These are phyloP conservation scores for Pythium scleroteichum DNA, from an alignment of 352 stramenopile species.

Conservation along the genomic window DNA sequence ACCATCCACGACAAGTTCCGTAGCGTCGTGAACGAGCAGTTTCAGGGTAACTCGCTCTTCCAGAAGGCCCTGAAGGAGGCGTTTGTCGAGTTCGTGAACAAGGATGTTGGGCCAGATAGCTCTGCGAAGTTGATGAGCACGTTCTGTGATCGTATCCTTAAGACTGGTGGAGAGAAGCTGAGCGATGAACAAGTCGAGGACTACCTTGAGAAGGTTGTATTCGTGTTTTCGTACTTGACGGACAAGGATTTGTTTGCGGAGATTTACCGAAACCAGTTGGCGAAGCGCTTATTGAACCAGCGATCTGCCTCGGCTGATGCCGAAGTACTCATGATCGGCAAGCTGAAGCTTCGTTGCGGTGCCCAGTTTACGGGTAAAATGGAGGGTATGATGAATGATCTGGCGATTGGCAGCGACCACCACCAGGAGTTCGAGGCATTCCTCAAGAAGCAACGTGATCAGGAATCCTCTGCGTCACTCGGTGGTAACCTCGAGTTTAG, in stretches of 20 bases:
- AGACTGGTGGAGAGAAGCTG: constrained; percentile 98
- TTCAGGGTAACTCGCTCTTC: constrained; percentile 96
- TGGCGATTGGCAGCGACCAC: constrained; percentile 97
- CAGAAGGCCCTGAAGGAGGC: constrained; percentile 99
- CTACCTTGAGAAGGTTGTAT: constrained; percentile 97
- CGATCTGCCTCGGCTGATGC: constrained; percentile 97
- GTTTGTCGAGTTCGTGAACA: constrained; percentile 99
- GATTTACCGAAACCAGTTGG: constrained; percentile 98
- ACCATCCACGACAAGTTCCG: constrained; percentile 98
- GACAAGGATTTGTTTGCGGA: constrained; percentile 99
- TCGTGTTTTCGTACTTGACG: constrained; percentile 99
- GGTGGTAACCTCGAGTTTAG: constrained; percentile 91
- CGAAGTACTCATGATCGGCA: constrained; percentile 99
- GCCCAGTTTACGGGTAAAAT: constrained; percentile 99
- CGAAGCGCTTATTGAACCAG: constrained; percentile 98
- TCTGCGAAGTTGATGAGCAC: constrained; percentile 99
- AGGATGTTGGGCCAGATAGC: constrained; percentile 96
- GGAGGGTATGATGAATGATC: constrained; percentile 99
- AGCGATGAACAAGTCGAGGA: constrained; percentile 97
- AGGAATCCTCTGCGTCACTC: constrained; percentile 41
- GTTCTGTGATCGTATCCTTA: constrained; percentile 99
- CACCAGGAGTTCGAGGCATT: constrained; percentile 96
- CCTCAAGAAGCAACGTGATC: constrained; percentile 85
- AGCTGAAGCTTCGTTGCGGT: constrained; percentile 98
- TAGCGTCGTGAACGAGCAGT: constrained; percentile 96